A percentile compares a stretch with the other conserved stretches of the same genome.
Evolutionary conservation across 805 yeast species (phyloP).

Genomic region (Candida endomychidarum): DNA sequence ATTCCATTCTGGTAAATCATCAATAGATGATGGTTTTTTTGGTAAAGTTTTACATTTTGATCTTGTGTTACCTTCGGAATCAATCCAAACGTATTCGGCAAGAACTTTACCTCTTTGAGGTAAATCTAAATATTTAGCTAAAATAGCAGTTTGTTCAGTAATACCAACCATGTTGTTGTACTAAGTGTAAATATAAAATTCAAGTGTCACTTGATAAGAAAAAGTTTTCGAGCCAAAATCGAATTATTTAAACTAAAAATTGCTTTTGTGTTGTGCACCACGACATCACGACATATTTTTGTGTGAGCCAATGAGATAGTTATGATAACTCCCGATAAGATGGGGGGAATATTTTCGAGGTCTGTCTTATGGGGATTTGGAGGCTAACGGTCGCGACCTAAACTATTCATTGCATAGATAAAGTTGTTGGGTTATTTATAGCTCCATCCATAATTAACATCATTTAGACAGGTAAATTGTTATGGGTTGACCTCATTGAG

Average conservation of each 20-base stretch:
- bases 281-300: conserved; percentile 4
- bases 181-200: neutral
- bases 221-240: conserved; percentile 5
- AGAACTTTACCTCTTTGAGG: conserved; percentile 83
- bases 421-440: too few relatives aligned
- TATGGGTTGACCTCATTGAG: too few relatives aligned
- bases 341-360: neutral
- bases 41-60: conserved; percentile 89
- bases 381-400: too few relatives aligned
- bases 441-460: too few relatives aligned
- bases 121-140: conserved; percentile 79
- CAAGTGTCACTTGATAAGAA: conserved; percentile 11
- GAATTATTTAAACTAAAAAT: conserved; percentile 6
- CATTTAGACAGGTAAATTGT: too few relatives aligned
- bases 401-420: too few relatives aligned
- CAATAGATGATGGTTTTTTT: conserved; percentile 66
- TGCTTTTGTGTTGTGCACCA: conserved; percentile 4
- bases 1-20: conserved; percentile 98
- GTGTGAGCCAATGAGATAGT: neutral
- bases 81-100: conserved; percentile 99
- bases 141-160: conserved; percentile 71
- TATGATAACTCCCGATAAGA: conserved; percentile 4
- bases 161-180: conserved; percentile 34
- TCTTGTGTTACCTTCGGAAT: conserved; percentile 85
- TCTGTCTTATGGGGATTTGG: neutral